Percentiles rank a stretch among this genome's conserved stretches.
Evolutionary conservation across 2,329 filamentous ascomycete genomes (phyloP).

Genomic region (Colletotrichum liaoningense): DNA sequence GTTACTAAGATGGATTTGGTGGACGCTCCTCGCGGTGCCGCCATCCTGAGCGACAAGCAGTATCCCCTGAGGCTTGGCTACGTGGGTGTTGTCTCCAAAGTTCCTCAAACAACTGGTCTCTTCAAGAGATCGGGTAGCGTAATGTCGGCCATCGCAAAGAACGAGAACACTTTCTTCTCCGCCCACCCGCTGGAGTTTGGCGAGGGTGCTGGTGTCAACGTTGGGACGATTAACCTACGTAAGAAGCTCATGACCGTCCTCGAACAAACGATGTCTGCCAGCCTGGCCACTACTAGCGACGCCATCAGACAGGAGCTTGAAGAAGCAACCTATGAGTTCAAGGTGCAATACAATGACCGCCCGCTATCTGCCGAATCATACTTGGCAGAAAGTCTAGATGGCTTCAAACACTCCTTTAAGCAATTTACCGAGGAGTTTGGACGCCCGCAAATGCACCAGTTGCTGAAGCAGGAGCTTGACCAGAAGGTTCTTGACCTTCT

Average conservation of each 20-base stretch:
- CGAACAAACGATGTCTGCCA: slow-evolving; percentile 96
- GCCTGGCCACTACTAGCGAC: slow-evolving; percentile 88
- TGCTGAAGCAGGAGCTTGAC: slow-evolving; percentile 92
- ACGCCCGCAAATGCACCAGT: slow-evolving; percentile 85
- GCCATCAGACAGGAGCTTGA: slow-evolving; percentile 95
- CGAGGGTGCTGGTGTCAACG: slow-evolving; percentile 74
- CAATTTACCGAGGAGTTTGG: slow-evolving; percentile 92
- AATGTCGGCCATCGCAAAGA: slow-evolving; percentile 82
- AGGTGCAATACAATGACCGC: slow-evolving; percentile 98
- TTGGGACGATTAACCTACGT: slow-evolving; percentile 87
- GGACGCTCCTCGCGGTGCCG: slow-evolving; percentile 80
- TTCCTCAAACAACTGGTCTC: slow-evolving; percentile 76
- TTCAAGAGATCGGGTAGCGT: slow-evolving; percentile 89
- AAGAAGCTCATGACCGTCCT: slow-evolving; percentile 98
- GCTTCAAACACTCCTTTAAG: slow-evolving; percentile 98
- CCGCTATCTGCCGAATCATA: slow-evolving; percentile 96
- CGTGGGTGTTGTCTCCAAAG: slow-evolving; percentile 91
- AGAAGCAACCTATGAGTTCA: slow-evolving; percentile 98
- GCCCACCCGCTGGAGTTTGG: slow-evolving; percentile 86
- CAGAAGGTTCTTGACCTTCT: slow-evolving; percentile 94
- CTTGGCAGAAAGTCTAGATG: slow-evolving; percentile 91
- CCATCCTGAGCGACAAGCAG: slow-evolving; percentile 87
- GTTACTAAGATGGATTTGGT: slow-evolving; percentile 99
- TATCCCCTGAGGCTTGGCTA: slow-evolving; percentile 96
- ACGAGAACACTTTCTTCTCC: slow-evolving; percentile 89